Base-by-base conservation (phyloP, 2,329 filamentous ascomycete species). In the Dendrostoma leiphaemia region DNA sequence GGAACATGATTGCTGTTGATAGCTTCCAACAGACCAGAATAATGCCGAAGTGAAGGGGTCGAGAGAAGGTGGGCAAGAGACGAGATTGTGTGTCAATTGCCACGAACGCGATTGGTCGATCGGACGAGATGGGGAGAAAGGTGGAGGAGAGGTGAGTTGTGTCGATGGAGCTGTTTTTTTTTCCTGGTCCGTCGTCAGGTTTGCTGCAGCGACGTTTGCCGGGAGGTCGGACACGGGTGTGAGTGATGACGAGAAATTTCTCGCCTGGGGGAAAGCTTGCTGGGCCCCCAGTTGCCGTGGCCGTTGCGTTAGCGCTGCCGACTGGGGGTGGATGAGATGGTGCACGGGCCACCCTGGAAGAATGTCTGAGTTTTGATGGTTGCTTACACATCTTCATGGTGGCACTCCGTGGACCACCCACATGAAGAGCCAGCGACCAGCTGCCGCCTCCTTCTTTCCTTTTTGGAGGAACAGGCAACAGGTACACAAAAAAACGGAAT, bases 1-100 rank as follows among this genome's bases (percentile, higher is more conserved):
- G 90, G 82, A 97, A 91, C 93, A 97, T 97, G 6, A 62, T 67
- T 85, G 77, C 65, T 60, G 61, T 60, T 55, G 48, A 35, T 48
- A 4, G 44, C 29, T 52, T 54, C 32, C 32, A 32, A 26, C 47
- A 37, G 12, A 24, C n/a, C 26, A 32, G 13, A 49, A 31, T 32
- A 24, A 15, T 40, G 28, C 17, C 26, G 28, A 10, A 23, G 23
- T 26, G 48, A 35, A 28, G 41, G 19, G 29, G 26, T 19, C 26
- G 21, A 19, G 28, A 9, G 23, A 34, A 41, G n/a, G n/a, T n/a
- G n/a, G n/a, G n/a, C n/a, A n/a, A n/a, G n/a, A n/a, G n/a, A n/a
- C n/a, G n/a, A n/a, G n/a, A n/a, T n/a, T n/a, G n/a, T n/a, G n/a
- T n/a, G n/a, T n/a, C n/a, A n/a, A n/a, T n/a, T n/a, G n/a, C n/a